phyloP scores from a whole-genome alignment of 2,329 filamentous ascomycete species.

The Microascus cirrosus region DNA sequence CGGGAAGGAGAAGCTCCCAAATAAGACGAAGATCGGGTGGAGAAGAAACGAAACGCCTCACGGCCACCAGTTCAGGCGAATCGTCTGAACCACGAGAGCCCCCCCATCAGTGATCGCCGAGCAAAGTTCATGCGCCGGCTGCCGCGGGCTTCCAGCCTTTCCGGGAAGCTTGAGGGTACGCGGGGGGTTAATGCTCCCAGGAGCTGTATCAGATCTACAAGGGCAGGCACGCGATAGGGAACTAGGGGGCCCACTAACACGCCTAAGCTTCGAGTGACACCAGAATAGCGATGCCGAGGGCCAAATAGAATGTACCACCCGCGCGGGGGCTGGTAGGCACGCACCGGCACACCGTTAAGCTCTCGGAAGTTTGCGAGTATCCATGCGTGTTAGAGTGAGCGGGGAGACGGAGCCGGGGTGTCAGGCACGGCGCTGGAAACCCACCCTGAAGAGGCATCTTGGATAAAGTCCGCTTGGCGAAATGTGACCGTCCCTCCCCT shows the following conservation, averaged over 20 bases:
- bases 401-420: background rate
- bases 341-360: background rate
- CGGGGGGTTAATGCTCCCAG: background rate
- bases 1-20: background rate
- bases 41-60: constrained; percentile 1
- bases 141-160: background rate
- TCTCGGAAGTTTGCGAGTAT: background rate
- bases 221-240: background rate
- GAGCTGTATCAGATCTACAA: constrained; percentile 4
- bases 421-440: background rate
- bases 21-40: constrained; percentile 1
- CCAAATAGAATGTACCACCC: background rate
- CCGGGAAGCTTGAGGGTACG: background rate
- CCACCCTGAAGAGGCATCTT: background rate
- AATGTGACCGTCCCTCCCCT: background rate
- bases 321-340: background rate
- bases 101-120: background rate
- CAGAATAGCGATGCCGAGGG: background rate
- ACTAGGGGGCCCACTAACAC: background rate
- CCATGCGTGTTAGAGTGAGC: background rate
- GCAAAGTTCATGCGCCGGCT: background rate
- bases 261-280: background rate
- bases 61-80: background rate
- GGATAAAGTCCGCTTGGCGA: background rate
- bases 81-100: background rate